Conservation (phyloP, 768 basidiomycete genomes). For the Sistotremastrum niveocremeum region DNA sequence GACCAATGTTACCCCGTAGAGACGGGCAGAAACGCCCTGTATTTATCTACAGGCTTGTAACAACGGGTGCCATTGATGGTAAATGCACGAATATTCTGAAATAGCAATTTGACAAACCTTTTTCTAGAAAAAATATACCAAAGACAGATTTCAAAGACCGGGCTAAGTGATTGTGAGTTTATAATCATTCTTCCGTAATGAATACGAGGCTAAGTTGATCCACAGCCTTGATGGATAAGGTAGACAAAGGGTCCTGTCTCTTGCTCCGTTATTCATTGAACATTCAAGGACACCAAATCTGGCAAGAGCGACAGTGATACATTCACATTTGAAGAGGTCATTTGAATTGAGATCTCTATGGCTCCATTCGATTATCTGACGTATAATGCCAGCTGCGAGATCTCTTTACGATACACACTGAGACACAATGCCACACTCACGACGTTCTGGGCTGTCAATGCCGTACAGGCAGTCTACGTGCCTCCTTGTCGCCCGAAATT, state of each 20-base stretch:
- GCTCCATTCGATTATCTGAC: slow-evolving; percentile 3
- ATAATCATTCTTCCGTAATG: slow-evolving; percentile 1
- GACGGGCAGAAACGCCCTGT: slow-evolving; percentile 92
- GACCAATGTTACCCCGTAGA: slow-evolving; percentile 24
- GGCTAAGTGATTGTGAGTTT: slow-evolving; percentile 70
- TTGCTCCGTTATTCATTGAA: not conserved
- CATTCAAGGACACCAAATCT: slow-evolving; percentile 20
- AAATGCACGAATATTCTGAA: slow-evolving; percentile 2
- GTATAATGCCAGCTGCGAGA: slow-evolving; percentile 54
- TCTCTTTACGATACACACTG: slow-evolving; percentile 75
- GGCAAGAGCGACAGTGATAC: slow-evolving; percentile 64
- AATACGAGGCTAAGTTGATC: slow-evolving; percentile 1
- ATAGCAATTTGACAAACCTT: not conserved
- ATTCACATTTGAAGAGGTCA: slow-evolving; percentile 75
- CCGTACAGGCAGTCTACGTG: slow-evolving; percentile 13
- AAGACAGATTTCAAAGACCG: slow-evolving; percentile 88
- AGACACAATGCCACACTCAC: slow-evolving; percentile 82
- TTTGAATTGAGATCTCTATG: slow-evolving; percentile 12
- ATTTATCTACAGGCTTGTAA: slow-evolving; percentile 78
- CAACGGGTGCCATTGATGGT: slow-evolving; percentile 86
- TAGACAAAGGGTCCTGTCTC: slow-evolving; percentile 15
- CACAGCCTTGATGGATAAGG: slow-evolving; percentile 61
- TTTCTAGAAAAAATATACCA: slow-evolving; percentile 77
- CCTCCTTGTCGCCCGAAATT: slow-evolving; percentile 2
- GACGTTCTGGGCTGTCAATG: slow-evolving; percentile 80